Percentiles rank a stretch among this genome's conserved stretches.
phyloP scores from a whole-genome alignment of 768 basidiomycete genomes.

The Russula abietina region DNA sequence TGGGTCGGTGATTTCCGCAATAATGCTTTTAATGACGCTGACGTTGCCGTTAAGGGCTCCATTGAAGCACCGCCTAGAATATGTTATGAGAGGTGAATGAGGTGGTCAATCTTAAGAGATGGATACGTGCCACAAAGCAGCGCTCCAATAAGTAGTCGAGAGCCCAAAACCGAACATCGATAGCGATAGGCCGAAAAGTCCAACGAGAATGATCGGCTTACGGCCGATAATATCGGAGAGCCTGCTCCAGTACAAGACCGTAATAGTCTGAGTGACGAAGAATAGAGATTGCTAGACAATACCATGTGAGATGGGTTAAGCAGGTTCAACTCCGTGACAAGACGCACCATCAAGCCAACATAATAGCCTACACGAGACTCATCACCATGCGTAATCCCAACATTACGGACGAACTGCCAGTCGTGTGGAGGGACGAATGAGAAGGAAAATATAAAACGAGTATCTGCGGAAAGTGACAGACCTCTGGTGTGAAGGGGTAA shows the following conservation, averaged over 20 bases:
- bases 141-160: constrained; percentile 60
- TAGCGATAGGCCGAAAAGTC: constrained; percentile 54
- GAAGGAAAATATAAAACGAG: not conserved
- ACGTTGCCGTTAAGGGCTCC: constrained; percentile 69
- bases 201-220: constrained; percentile 65
- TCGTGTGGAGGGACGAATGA: not conserved
- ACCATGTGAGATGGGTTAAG: constrained; percentile 12
- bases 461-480: not conserved
- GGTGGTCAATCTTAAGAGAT: not conserved
- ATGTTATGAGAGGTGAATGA: not conserved
- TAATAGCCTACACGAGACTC: constrained; percentile 70
- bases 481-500: constrained; percentile 38
- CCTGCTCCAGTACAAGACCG: constrained; percentile 70
- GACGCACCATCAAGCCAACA: constrained; percentile 62
- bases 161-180: constrained; percentile 78
- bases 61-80: constrained; percentile 53
- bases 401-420: constrained; percentile 53
- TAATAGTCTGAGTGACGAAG: constrained; percentile 68
- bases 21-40: constrained; percentile 68
- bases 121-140: constrained; percentile 41
- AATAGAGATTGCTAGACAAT: constrained; percentile 63
- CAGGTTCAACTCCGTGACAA: not conserved
- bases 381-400: constrained; percentile 66
- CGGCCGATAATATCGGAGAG: constrained; percentile 67
- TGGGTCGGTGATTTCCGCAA: constrained; percentile 66